Conservation (phyloP, 1,284 basidiomycete species). For the Pseudozyma tsukubaensis region DNA sequence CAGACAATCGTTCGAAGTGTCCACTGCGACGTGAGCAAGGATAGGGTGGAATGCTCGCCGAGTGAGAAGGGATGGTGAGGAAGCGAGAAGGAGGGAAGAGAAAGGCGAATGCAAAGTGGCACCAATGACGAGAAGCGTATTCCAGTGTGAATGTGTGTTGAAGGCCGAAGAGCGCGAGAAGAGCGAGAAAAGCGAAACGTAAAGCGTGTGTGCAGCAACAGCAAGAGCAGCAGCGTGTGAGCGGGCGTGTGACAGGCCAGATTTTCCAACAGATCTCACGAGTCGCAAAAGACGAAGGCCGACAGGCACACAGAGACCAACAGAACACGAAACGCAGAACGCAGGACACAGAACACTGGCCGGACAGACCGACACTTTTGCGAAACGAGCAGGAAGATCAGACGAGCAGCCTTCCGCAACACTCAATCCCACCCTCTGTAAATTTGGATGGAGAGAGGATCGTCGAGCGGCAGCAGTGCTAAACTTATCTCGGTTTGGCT, state of each 20-base stretch:
- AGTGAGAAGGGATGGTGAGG: constrained; percentile 6
- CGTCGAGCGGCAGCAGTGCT: constrained; percentile 35
- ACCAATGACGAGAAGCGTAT: not conserved
- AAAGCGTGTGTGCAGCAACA: not conserved
- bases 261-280: not conserved
- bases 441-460: constrained; percentile 9
- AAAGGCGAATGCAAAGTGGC: not conserved
- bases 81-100: not conserved
- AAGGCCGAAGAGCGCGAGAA: not conserved
- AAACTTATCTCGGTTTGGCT: constrained; percentile 18
- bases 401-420: no score
- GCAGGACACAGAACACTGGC: not conserved
- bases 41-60: constrained; percentile 12
- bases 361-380: no score
- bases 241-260: constrained; percentile 10
- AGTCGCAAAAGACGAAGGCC: not conserved
- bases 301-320: not conserved
- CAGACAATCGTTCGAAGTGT: constrained; percentile 15
- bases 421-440: no score
- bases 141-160: not conserved
- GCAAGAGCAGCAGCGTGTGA: not conserved
- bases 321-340: not conserved
- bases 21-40: constrained; percentile 6
- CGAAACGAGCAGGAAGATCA: not conserved
- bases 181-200: not conserved